These are phyloP conservation scores for Ambispora gerdemannii DNA, from an alignment of 192 early-diverging fungal species.

Conservation along the genomic window DNA sequence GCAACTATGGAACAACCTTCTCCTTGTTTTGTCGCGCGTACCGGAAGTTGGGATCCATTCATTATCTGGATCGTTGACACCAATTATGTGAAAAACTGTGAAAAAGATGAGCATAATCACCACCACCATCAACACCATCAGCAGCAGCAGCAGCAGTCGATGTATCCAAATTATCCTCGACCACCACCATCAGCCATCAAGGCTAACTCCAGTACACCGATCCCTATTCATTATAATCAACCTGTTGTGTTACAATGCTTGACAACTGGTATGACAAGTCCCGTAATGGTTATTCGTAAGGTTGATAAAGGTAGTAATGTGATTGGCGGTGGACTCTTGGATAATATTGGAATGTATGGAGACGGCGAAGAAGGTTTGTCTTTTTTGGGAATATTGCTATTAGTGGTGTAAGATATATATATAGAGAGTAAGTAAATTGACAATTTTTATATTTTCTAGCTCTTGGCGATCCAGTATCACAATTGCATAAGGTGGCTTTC, in stretches of 20 bases:
- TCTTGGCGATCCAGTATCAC: slow-evolving; percentile 80
- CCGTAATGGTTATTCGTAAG: slow-evolving; percentile 79
- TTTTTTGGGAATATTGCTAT: too few species aligned
- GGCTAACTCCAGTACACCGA: slow-evolving; percentile 55
- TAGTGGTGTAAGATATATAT: too few species aligned
- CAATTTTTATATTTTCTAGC: slow-evolving; percentile 36
- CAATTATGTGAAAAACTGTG: slow-evolving; percentile 48
- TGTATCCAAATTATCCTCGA: slow-evolving; percentile 62
- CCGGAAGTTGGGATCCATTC: slow-evolving; percentile 83
- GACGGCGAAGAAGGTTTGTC: slow-evolving; percentile 31
- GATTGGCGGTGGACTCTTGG: slow-evolving; percentile 56
- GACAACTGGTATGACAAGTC: slow-evolving; percentile 79
- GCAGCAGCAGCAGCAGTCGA: slow-evolving; percentile 52
- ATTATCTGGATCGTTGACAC: slow-evolving; percentile 80
- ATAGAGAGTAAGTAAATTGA: too few species aligned
- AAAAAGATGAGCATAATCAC: slow-evolving; percentile 52
- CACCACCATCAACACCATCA: slow-evolving; percentile 73
- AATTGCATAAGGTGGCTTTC: slow-evolving; percentile 89
- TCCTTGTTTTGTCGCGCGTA: slow-evolving; percentile 73
- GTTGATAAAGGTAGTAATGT: slow-evolving; percentile 82
- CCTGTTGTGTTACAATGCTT: slow-evolving; percentile 82
- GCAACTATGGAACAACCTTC: slow-evolving; percentile 33
- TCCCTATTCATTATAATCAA: slow-evolving; percentile 84
- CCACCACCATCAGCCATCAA: slow-evolving; percentile 73
- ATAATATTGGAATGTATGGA: slow-evolving; percentile 30